Base-by-base conservation (phyloP, 148 eudicot genomes). In the Rhododendron mucronatum region DNA sequence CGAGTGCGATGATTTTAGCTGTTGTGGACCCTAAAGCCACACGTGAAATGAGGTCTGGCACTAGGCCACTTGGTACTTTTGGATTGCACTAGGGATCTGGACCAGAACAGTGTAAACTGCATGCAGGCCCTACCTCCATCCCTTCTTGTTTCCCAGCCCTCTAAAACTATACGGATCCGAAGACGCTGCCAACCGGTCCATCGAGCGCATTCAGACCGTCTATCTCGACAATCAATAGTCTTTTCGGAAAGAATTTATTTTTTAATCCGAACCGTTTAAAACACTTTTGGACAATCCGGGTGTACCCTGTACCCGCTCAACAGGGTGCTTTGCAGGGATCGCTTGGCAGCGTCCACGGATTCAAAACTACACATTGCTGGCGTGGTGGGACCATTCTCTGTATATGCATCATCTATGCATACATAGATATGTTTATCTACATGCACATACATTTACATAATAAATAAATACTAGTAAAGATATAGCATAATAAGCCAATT, bases 1-100 rank as follows among this genome's bases (percentile, higher is more conserved):
- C 90, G 89, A 91, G 91, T 89, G 91, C 51, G 91, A 81, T 7
- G 86, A 51, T 76, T 50, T 6, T 89, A 48, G 88, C 85, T 84
- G 85, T 3, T 84, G 92, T 47, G 89, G 92, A 87, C 82, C 87
- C 85, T 30, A 5, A 9, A 76, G n/a, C 88, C 93, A 85, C 92
- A 90, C 93, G 93, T 89, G 92, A 84, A 88, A 78, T 41, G 23
- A 88, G 80, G 85, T 57, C 79, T 81, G 37, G 85, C 61, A 55
- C 61, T 55, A 55, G 23, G 21, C 61, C 63, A 48, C 45, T 77
- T 55, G 75, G 14, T 35, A 69, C 75, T 3, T 41, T 65, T 69
- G 48, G 82, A 21, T 26, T 47, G 35, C 23, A 28, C 44, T 57
- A 78, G 85, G 82, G 83, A 55, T 21, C 61, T 12, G 75, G 39